These are phyloP conservation scores for Arbutus unedo DNA, from an alignment of 148 eudicot species.

Conservation along the genomic window DNA sequence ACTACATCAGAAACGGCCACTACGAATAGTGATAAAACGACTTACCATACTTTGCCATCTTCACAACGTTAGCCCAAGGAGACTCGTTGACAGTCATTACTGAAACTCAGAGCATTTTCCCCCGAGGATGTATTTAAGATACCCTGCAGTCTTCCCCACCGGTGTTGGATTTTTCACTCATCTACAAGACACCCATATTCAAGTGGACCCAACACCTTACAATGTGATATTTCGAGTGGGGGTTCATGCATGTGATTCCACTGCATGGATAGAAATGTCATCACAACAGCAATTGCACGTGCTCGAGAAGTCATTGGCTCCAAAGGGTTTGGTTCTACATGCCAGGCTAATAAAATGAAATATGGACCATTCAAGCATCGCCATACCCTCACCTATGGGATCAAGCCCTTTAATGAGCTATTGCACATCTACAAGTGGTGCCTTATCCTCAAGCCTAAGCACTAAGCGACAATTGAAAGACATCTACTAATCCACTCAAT, in stretches of 20 bases:
- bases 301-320: not conserved
- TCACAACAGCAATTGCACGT: not conserved
- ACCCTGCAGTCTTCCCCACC: not conserved
- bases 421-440: not conserved
- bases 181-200: not conserved
- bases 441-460: not conserved
- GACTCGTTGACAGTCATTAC: not conserved
- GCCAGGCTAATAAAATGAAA: not conserved
- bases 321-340: not conserved
- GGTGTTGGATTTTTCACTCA: not conserved
- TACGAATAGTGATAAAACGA: not conserved
- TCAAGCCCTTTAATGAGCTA: not conserved
- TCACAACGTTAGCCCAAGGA: not conserved
- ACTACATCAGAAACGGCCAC: not conserved
- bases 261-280: not conserved
- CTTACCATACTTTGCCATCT: not conserved
- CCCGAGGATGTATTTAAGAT: not conserved
- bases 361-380: not conserved
- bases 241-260: not conserved
- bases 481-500: not conserved
- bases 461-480: not conserved
- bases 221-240: not conserved
- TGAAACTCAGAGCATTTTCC: not conserved
- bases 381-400: not conserved
- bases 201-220: not conserved